Base-by-base conservation (phyloP, 2,329 filamentous ascomycete species). In the Fusarium sp. region DNA sequence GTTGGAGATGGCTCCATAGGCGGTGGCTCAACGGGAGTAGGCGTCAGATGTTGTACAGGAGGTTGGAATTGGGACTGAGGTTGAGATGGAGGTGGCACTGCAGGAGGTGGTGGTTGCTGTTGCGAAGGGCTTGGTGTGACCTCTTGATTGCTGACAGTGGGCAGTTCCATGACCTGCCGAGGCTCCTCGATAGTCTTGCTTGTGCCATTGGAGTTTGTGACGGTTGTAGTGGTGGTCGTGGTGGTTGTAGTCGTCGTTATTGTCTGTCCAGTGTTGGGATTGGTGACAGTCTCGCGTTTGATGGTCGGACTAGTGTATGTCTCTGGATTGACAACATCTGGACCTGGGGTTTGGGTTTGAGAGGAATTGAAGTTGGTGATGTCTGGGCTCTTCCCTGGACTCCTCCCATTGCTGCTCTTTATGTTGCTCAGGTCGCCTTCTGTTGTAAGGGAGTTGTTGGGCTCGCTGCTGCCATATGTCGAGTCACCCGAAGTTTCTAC, bases 161-260 rank as follows among this genome's bases (percentile, higher is more conserved):
- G 67, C 9, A 69, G 12, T 32, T 70, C 67, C 13, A 44, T 61
- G 0, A 53, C 38, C 5, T 54, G 51, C 6, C 47, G 51, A 25
- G 63, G 67, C 3, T 70, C 65, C 24, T 70, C 65, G 7, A 65
- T 49, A 2, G 68, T 70, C 6, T 61, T 57, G 0, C 53, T 67
- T 0, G 68, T 70, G 10, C 68, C 68, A 38, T 70, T 70, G 19
- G 68, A 57, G 35, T 70, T 68, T 7, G 47, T 66, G 1, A 70
- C 51, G 0, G 68, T 70, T 1, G 68, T 70, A 0, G 73, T 74
- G 6, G 76, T 77, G 0, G 78, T 76, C 0, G 69, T 53, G 0
- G 70, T 56, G 0, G 68, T 67, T 0, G 65, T 68, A 4, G 69
- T 67, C 1, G 67, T 69, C 1, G 67, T 70, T 19, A 69, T 53